Base-by-base conservation (phyloP, 2,329 filamentous ascomycete genomes). In the Fusarium austroafricanum region DNA sequence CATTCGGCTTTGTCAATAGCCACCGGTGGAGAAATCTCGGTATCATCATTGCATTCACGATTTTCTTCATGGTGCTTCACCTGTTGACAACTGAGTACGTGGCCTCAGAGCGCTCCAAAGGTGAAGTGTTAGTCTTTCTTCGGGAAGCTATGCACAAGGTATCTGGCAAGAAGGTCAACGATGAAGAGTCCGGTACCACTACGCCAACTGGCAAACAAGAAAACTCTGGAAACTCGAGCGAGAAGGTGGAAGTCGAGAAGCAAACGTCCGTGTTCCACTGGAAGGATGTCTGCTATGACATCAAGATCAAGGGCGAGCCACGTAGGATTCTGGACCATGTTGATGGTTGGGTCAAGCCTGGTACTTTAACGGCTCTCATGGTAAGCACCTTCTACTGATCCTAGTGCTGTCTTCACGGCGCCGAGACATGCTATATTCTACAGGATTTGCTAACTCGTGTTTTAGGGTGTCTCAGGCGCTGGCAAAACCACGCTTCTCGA, bases 401-500 rank as follows among this genome's bases (percentile, higher is more conserved):
- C 9, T 8, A 8, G 7, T 26, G 7, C 9, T 26, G 9, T 8
- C 26, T 26, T 26, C 26, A 8, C 26, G 2, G 9, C 7, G 26
- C 9, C 26, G 2, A 8, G 9, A 10, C 26, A 26, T 26, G 4
- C 9, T 8, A 8, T 26, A 6, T 8, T 8, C 26, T 26, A 8
- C 26, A 9, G 26, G 9, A 26, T 15, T 10, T 1, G 21, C n/a
- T 28, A 1, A 28, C 42, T 47, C 12, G 4, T 3, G 0, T 20
- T n/a, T 11, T 2, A 63, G 35, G 73, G 73, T 79, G 92, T 93
- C 9, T 92, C 90, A 11, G 93, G 93, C 67, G 93, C 93, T 17
- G 93, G 93, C 39, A 97, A 97, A 77, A 97, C 93, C 0, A 96
- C 93, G 0, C 85, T 97, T 20, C 82, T 97, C 23, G 92, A 96